phyloP scores from a whole-genome alignment of 2,329 filamentous ascomycete species.

The Claviceps lovelessii region DNA sequence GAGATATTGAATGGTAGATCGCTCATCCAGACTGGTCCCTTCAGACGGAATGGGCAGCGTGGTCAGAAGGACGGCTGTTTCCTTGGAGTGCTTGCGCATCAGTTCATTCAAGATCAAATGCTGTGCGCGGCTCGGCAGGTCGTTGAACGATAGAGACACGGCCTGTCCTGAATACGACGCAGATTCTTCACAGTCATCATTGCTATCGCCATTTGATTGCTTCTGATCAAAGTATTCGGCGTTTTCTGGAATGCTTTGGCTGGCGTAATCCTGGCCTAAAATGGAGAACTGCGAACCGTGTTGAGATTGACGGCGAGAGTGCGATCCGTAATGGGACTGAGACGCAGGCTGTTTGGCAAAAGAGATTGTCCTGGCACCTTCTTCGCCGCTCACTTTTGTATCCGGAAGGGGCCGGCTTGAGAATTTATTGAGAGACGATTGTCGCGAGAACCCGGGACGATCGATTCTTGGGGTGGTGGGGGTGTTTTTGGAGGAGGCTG shows the following conservation, averaged over 20 bases:
- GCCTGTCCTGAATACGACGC: constrained; percentile 41
- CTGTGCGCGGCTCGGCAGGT: constrained; percentile 69
- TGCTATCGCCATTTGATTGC: constrained; percentile 6
- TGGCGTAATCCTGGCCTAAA: constrained; percentile 19
- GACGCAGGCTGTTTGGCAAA: constrained; percentile 33
- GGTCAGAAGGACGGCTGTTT: constrained; percentile 69
- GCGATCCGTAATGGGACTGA: constrained; percentile 4
- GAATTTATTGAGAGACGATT: constrained; percentile 41
- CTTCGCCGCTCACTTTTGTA: constrained; percentile 37
- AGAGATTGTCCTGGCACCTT: constrained; percentile 47
- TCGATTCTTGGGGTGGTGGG: constrained; percentile 16
- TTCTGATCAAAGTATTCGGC: constrained; percentile 8
- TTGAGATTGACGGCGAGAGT: constrained; percentile 17
- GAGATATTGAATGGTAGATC: constrained; percentile 58
- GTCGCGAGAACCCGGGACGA: constrained; percentile 24
- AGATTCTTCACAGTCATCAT: constrained; percentile 23
- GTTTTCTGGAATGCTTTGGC: constrained; percentile 30
- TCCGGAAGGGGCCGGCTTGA: constrained; percentile 49
- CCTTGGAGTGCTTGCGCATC: constrained; percentile 51
- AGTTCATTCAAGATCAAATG: constrained; percentile 79
- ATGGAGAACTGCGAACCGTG: constrained; percentile 21
- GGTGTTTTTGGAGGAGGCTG: constrained; percentile 10
- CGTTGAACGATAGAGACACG: constrained; percentile 68
- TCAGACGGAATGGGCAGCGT: constrained; percentile 71
- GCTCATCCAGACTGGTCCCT: constrained; percentile 57